These are phyloP conservation scores for Nitzschia sp. DNA, from an alignment of 108 stramenopile genomes.

Conservation along the genomic window DNA sequence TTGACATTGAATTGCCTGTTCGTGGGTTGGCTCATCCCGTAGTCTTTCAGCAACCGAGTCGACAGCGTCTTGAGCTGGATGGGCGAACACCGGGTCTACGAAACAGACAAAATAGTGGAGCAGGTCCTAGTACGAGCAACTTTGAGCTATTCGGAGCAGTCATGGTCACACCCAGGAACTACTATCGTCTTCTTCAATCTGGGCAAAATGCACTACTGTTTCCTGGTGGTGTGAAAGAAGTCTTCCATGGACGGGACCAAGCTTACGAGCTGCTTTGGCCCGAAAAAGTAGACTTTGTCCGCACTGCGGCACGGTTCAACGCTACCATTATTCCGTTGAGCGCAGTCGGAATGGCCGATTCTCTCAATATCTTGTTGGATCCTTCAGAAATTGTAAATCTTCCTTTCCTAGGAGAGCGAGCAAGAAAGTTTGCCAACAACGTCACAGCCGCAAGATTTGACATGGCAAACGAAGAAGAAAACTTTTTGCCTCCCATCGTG, in stretches of 20 bases:
- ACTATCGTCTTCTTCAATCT: constrained; percentile 83
- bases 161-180: constrained; percentile 88
- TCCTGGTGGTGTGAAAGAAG: constrained; percentile 92
- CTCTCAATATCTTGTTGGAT: constrained; percentile 64
- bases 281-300: constrained; percentile 89
- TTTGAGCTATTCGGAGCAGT: constrained; percentile 91
- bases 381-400: constrained; percentile 58
- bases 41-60: constrained; percentile 38
- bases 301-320: constrained; percentile 88
- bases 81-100: constrained; percentile 41
- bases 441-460: constrained; percentile 68
- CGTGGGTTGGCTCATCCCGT: constrained; percentile 88
- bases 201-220: constrained; percentile 85
- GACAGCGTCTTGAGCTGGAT: constrained; percentile 41
- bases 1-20: constrained; percentile 58
- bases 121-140: constrained; percentile 19
- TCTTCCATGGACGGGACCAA: constrained; percentile 78
- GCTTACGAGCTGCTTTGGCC: constrained; percentile 94
- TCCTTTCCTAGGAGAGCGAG: constrained; percentile 73
- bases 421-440: constrained; percentile 42
- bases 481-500: constrained; percentile 69
- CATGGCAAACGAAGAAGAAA: constrained; percentile 51
- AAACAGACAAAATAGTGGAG: background rate
- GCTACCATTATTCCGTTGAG: constrained; percentile 91
- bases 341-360: constrained; percentile 90